Base-by-base conservation (phyloP, 2,329 filamentous ascomycete genomes). In the Fusarium citri region DNA sequence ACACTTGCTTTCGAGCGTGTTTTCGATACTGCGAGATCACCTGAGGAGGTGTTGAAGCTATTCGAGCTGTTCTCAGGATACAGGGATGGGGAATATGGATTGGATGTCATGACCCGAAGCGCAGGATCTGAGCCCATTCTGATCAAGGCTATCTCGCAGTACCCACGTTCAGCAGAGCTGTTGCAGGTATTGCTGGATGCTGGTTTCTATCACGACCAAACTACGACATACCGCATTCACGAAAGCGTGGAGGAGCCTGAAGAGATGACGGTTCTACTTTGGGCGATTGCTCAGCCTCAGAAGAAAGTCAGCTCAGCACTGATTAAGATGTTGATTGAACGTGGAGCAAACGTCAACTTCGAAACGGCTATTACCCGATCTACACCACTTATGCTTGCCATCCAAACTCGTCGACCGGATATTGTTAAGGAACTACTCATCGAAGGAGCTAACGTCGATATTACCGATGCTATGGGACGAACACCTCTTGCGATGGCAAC, bases 401-500 rank as follows among this genome's bases (percentile, higher is more conserved):
- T 91, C 47, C 84, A 84, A 48, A 80, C 82, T 48, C 83, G 83
- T 9, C 83, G 88, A 3, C 81, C 83, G n/a, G 88, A 90, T 28
- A 76, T 91, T 12, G 87, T 89, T 6, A 84, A 85, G 58, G 77
- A 82, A 22, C 80, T 92, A 12, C 79, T 92, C 6, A 77, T 87
- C 3, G 84, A 86, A 47, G 88, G 86, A 9, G 87, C 88, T 3
- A 88, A 90, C 63, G 86, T 87, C 3, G 88, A 90, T 57, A 81
- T 86, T 3, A 79, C 83, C 30, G 89, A 91, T 73, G 83, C 82
- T 34, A 81, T 82, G 34, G 87, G 87, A 12, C 87, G 85, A 58
- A 89, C 87, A 4, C 87, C 88, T 3, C 81, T 91, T 41, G 86
- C 87, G 3, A 85, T 89, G 81, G 88, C 87, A 3, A 88, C 88